Evolutionary conservation across 331 rosid genomes (phyloP).

Genomic region (Erythrophleum ivorense): DNA sequence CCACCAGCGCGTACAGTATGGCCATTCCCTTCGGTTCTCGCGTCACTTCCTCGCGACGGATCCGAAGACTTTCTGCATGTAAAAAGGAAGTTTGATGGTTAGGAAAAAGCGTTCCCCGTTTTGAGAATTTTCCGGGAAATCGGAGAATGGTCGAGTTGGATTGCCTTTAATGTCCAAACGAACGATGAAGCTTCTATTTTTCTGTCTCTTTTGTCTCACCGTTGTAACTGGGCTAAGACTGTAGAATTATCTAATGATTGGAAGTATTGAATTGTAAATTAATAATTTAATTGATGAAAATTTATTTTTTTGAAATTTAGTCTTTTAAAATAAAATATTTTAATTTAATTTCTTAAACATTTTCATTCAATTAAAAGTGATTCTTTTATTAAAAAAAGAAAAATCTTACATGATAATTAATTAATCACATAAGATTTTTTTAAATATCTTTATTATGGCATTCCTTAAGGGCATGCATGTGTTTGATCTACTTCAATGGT

Average conservation of each 20-base stretch:
- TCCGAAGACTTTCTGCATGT: not conserved
- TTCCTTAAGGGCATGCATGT: no score
- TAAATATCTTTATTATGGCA: no score
- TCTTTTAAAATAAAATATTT: no score
- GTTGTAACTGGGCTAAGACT: not conserved
- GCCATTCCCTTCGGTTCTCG: slow-evolving; percentile 54
- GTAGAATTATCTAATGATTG: not conserved
- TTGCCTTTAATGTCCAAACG: not conserved
- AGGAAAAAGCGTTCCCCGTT: not conserved
- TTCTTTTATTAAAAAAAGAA: no score
- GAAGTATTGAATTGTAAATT: no score
- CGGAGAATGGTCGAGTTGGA: not conserved
- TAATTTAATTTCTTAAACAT: no score
- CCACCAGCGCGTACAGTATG: slow-evolving; percentile 77
- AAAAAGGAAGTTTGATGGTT: not conserved
- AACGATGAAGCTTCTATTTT: not conserved
- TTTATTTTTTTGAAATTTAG: no score
- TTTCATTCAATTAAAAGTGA: no score
- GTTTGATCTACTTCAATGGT: no score
- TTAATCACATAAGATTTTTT: no score
- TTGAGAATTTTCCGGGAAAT: not conserved
- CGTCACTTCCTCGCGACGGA: not conserved
- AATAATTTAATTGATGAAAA: no score
- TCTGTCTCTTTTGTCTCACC: not conserved
- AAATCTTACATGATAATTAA: no score